phyloP scores from a whole-genome alignment of 306 rosid species.

The Trifolium repens region DNA sequence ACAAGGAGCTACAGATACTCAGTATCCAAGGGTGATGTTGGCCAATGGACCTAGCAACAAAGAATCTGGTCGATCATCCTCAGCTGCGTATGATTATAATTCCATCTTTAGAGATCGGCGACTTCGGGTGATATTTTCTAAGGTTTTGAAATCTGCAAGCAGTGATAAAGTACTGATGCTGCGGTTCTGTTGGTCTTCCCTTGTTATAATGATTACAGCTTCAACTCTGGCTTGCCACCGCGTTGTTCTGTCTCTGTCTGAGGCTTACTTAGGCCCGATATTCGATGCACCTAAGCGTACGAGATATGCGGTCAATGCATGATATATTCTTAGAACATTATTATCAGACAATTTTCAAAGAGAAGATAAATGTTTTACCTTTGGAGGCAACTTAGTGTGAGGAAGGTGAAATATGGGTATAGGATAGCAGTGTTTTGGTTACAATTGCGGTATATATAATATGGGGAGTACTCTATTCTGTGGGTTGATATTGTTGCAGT shows the following conservation, averaged over 20 bases:
- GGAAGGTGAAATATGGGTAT: slow-evolving; percentile 39
- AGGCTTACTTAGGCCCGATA: slow-evolving; percentile 61
- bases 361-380: background rate
- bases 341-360: slow-evolving; percentile 24
- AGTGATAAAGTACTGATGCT: slow-evolving; percentile 60
- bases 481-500: slow-evolving; percentile 19
- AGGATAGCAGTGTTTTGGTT: slow-evolving; percentile 31
- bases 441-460: background rate
- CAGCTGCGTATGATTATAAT: slow-evolving; percentile 50
- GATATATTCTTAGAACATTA: slow-evolving; percentile 45
- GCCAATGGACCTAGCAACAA: slow-evolving; percentile 54
- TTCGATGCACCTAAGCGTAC: slow-evolving; percentile 60
- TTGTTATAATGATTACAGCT: slow-evolving; percentile 58
- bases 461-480: slow-evolving; percentile 34
- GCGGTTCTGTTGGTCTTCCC: slow-evolving; percentile 74
- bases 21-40: slow-evolving; percentile 46
- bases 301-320: slow-evolving; percentile 69
- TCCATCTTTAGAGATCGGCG: slow-evolving; percentile 74
- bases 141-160: slow-evolving; percentile 67
- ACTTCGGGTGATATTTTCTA: slow-evolving; percentile 68
- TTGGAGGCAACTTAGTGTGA: slow-evolving; percentile 36
- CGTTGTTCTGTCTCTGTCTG: slow-evolving; percentile 61
- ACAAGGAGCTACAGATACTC: slow-evolving; percentile 49
- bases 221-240: slow-evolving; percentile 76
- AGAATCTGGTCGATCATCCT: slow-evolving; percentile 52